Evolutionary conservation across 1,284 basidiomycete species (phyloP), one percentile per base, ranked within the genome.

Genomic region (Tylopilus sp.): DNA sequence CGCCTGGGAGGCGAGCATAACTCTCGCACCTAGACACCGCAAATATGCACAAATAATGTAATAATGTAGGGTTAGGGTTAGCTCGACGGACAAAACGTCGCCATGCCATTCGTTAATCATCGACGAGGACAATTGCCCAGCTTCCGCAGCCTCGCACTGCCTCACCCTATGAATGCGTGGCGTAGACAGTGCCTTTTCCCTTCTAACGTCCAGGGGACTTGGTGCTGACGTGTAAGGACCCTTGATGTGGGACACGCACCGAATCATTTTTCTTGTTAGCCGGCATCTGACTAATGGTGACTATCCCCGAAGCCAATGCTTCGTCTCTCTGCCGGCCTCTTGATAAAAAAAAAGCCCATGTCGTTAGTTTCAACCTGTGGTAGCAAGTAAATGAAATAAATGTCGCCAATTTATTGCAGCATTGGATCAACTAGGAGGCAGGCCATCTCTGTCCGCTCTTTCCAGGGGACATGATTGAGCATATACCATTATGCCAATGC

Each of bases 1-100:
- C 65, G 61, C 57, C 52, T 55, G 53, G 46, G 62, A 52, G 54
- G 57, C 55, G 41, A 57, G 57, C 59, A 54, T 58, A 54, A 54
- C 33, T 44, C 54, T 55, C 37, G 52, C 61, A 46, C 61, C 57
- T 24, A 24, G 21, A 6, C 21, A 3, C 55, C 55, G 62, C 51
- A 66, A 67, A 64, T 17, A 64, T 2, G 21, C 0, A 44, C 51
- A 67, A 67, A 64, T 39, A 67, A 31, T 0, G 1, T 1, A 21
- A 36, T 46, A 42, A 24, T 41, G 18, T 2, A 20, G 49, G 54
- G 59, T 55, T 62, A 65, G 63, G 61, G 61, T 65, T 54, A 51
- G 26, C 17, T 15, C 17, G 29, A 31, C 15, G n/a, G 39, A 28
- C 18, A 9, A 41, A 24, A 24, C 39, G 55, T 60, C 51, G 57